phyloP scores from a whole-genome alignment of 139 green algal species.

The Zygnema circumcarinatum region DNA sequence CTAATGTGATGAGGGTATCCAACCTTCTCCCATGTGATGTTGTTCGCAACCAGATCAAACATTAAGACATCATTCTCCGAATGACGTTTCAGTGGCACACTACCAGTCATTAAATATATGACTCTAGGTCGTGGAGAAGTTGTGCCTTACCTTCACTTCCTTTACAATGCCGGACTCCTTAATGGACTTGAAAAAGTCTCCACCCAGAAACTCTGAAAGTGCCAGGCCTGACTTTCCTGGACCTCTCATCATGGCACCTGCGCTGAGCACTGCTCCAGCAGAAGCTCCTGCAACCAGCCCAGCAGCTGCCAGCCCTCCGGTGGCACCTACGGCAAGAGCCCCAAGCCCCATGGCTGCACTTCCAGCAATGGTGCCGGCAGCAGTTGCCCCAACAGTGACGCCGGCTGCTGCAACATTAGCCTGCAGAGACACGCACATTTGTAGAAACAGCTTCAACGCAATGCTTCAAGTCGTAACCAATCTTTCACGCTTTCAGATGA shows the following conservation, averaged over 20 bases:
- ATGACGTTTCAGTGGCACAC: too few relatives aligned
- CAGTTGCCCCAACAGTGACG: not conserved
- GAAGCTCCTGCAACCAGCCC: conserved; percentile 16
- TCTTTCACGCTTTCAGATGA: not conserved
- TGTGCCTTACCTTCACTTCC: not conserved
- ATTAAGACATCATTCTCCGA: too few relatives aligned
- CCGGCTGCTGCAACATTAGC: not conserved
- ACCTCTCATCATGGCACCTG: not conserved
- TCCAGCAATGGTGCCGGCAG: not conserved
- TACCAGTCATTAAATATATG: too few relatives aligned
- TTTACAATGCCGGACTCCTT: not conserved
- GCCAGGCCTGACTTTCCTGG: conserved; percentile 25
- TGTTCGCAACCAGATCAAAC: too few relatives aligned
- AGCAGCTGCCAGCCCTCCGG: conserved; percentile 9
- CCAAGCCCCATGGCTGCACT: not conserved
- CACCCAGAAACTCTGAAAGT: not conserved
- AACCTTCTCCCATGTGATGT: too few relatives aligned
- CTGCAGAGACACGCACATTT: not conserved
- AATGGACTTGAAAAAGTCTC: conserved; percentile 43
- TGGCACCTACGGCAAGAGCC: conserved; percentile 21
- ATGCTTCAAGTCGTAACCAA: not conserved
- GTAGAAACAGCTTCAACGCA: not conserved
- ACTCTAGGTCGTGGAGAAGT: not conserved
- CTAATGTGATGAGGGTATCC: too few relatives aligned
- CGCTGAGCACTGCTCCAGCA: conserved; percentile 17